Percentiles rank a stretch among this genome's conserved stretches.
Evolutionary conservation across 805 yeast species (phyloP).

Genomic region (Sungouiella blattae): DNA sequence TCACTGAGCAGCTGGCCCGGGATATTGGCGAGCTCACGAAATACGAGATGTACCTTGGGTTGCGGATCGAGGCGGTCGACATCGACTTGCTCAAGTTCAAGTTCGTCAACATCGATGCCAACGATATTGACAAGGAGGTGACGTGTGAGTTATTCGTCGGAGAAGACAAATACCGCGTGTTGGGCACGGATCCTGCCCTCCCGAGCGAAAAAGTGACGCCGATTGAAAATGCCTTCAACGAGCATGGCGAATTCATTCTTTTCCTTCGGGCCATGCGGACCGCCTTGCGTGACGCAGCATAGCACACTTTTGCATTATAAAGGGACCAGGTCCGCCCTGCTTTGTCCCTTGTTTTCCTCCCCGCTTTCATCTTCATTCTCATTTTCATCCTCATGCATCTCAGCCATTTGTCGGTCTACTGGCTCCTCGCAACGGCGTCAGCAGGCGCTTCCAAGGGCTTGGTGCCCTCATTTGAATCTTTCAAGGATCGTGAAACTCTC

Average conservation of each 20-base stretch:
- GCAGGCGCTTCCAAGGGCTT: no score
- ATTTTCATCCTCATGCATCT: no score
- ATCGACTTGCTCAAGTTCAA: conserved; percentile 46
- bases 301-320: no score
- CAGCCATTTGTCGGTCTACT: no score
- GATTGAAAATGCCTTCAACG: conserved; percentile 9
- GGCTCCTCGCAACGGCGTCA: no score
- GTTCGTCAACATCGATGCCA: conserved; percentile 47
- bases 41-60: conserved; percentile 54
- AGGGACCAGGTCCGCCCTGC: no score
- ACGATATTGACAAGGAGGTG: conserved; percentile 39
- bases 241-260: conserved; percentile 12
- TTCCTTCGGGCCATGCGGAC: conserved; percentile 12
- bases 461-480: conserved; percentile 1
- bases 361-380: no score
- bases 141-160: conserved; percentile 45
- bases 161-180: conserved; percentile 20
- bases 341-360: no score
- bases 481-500: conserved; percentile 5
- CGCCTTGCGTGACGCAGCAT: conserved; percentile 4
- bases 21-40: conserved; percentile 51
- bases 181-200: conserved; percentile 11
- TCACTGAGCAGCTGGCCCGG: conserved; percentile 41
- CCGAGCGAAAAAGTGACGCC: conserved; percentile 6
- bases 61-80: conserved; percentile 48